Base-by-base conservation (phyloP, 2,329 filamentous ascomycete species). In the Chrysoporthe puriensis region DNA sequence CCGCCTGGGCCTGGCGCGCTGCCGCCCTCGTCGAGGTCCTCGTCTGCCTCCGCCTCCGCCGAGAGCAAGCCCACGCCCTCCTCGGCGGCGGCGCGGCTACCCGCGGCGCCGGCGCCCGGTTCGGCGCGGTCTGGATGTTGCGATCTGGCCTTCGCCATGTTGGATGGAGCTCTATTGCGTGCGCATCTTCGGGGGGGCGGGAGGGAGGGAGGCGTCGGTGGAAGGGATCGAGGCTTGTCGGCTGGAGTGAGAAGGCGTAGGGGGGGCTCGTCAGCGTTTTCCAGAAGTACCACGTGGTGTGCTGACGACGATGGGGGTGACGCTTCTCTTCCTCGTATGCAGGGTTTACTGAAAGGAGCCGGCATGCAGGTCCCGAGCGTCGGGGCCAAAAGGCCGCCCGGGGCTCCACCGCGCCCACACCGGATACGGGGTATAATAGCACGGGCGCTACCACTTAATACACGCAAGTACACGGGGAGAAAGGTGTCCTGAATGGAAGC, bases 81-180 rank as follows among this genome's bases (percentile, higher is more conserved):
- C 2, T 57, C 58, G 5, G 58, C 58, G 26, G 58, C 52, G 36
- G 66, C 63, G 32, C 73, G 72, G 57, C 66, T 65, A 36, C 54
- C 61, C 57, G 62, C 44, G 5, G 40, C 46, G 44, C 26, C 52
- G 59, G 52, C 36, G 63, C 62, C 56, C 57, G 64, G 13, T 48
- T 67, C 66, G 66, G 61, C 70, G 56, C 57, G 56, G 63, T 61
- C 50, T 44, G 60, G 36, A 50, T 62, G 58, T 63, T 76, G 72
- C 66, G 71, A 72, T 73, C 68, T 74, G 73, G 74, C 73, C 71
- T 71, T 73, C 72, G 74, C 72, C 74, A 73, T 75, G 40, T 26
- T 66, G 70, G 57, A 57, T 62, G 54, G n/a, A 43, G 18, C n/a
- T 43, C 66, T 66, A 70, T 71, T 63, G 73, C 73, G 71, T 72